phyloP scores from a whole-genome alignment of 2,329 filamentous ascomycete species.

The Ascochyta fabae region DNA sequence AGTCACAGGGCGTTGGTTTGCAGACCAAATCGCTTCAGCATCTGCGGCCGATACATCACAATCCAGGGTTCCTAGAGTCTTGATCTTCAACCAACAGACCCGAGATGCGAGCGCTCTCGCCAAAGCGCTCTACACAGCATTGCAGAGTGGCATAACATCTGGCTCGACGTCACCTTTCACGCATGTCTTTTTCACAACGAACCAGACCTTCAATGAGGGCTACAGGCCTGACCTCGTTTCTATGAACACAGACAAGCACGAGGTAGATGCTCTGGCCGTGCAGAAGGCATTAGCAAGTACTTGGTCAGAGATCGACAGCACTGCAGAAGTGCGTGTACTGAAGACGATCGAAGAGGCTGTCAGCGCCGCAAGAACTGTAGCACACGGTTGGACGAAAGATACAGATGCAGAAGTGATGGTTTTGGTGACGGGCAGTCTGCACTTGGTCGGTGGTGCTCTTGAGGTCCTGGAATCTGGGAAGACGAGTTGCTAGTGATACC shows the following conservation, averaged over 20 bases:
- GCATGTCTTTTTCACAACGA: constrained; percentile 81
- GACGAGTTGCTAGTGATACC: constrained; percentile 26
- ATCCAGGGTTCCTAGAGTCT: constrained; percentile 55
- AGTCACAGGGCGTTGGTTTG: constrained; percentile 80
- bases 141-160: constrained; percentile 48
- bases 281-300: constrained; percentile 70
- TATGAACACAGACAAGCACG: constrained; percentile 64
- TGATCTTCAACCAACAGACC: constrained; percentile 94
- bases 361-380: constrained; percentile 57
- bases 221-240: constrained; percentile 69
- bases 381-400: constrained; percentile 35
- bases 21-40: constrained; percentile 49
- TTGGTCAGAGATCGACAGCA: constrained; percentile 58
- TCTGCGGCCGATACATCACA: constrained; percentile 37
- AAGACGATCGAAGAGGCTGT: constrained; percentile 75
- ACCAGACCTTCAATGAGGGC: constrained; percentile 70
- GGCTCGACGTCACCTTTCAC: constrained; percentile 62
- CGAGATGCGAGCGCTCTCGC: constrained; percentile 75
- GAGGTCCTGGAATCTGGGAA: constrained; percentile 67
- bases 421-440: constrained; percentile 82
- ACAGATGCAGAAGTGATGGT: constrained; percentile 61
- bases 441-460: constrained; percentile 80
- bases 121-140: constrained; percentile 64
- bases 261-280: constrained; percentile 66
- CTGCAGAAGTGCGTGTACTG: constrained; percentile 61